phyloP scores from a whole-genome alignment of 176 grass and related monocot species.

The Oryza nivara region DNA sequence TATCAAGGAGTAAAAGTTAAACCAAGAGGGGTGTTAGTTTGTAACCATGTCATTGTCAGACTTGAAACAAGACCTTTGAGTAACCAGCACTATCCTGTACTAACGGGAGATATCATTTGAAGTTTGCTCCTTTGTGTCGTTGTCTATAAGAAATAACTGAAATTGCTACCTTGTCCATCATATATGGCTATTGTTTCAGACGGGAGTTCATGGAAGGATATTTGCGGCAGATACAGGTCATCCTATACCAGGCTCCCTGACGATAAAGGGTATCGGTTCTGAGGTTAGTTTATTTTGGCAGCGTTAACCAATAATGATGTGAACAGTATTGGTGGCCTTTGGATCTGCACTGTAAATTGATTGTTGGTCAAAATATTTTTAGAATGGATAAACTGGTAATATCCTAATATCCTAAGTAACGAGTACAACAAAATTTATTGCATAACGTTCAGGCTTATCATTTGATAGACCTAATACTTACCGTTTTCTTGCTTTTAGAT shows the following conservation, averaged over 20 bases:
- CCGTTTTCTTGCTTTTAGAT: conserved; percentile 49
- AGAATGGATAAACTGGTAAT: conserved; percentile 24
- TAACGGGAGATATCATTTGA: conserved; percentile 23
- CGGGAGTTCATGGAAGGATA: conserved; percentile 93
- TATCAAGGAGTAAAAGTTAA: not conserved
- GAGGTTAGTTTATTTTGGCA: conserved; percentile 53
- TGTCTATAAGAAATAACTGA: not conserved
- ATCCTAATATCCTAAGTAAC: not conserved
- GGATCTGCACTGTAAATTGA: not conserved
- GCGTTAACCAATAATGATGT: conserved; percentile 4
- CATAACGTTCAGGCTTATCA: not conserved
- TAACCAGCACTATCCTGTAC: not conserved
- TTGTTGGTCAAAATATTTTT: not conserved
- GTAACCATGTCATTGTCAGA: conserved; percentile 13
- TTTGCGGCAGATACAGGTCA: conserved; percentile 75
- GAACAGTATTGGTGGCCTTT: not conserved
- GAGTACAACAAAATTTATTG: not conserved
- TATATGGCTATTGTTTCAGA: conserved; percentile 58
- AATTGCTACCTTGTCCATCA: conserved; percentile 11
- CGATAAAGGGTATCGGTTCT: conserved; percentile 66
- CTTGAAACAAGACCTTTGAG: not conserved
- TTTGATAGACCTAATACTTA: conserved; percentile 9
- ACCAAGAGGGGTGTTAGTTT: not conserved
- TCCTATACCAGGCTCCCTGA: conserved; percentile 71
- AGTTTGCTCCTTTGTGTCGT: not conserved